These are phyloP conservation scores for Papiliotrema flavescens DNA, from an alignment of 1,284 basidiomycete genomes.

Conservation along the genomic window DNA sequence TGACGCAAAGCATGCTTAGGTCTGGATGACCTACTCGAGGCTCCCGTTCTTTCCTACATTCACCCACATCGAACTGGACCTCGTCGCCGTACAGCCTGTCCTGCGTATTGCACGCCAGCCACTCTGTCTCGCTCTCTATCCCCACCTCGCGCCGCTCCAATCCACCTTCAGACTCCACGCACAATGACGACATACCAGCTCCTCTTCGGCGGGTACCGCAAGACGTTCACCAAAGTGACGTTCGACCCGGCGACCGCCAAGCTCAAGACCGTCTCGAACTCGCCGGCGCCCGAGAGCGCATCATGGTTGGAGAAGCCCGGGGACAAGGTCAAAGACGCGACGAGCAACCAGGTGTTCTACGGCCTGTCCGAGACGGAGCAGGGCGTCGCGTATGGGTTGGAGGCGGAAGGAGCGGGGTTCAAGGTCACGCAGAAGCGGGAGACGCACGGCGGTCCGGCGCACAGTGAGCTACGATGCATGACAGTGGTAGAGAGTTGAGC, in stretches of 20 bases:
- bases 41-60: too few species aligned
- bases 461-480: slow-evolving; percentile 21
- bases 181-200: slow-evolving; percentile 22
- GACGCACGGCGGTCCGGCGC: slow-evolving; percentile 36
- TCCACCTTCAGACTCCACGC: background rate
- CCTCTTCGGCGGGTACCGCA: slow-evolving; percentile 39
- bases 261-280: slow-evolving; percentile 25
- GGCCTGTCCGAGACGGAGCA: slow-evolving; percentile 37
- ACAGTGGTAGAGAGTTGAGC: background rate
- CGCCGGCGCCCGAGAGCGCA: slow-evolving; percentile 26
- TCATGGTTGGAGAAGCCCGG: slow-evolving; percentile 39
- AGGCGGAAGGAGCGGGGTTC: slow-evolving; percentile 21
- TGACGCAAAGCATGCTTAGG: too few species aligned
- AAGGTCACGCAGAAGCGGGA: slow-evolving; percentile 27
- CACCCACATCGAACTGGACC: too few species aligned
- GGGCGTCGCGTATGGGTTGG: slow-evolving; percentile 25
- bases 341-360: slow-evolving; percentile 24
- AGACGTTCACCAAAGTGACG: slow-evolving; percentile 23
- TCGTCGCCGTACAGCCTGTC: too few species aligned
- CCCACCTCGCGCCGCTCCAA: too few species aligned
- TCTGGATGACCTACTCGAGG: too few species aligned
- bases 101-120: too few species aligned
- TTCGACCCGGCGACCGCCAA: slow-evolving; percentile 33
- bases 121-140: too few species aligned
- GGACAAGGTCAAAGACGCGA: background rate